Evolutionary conservation across 2,329 filamentous ascomycete genomes (phyloP), one percentile per base, ranked within the genome.

Genomic region (Colletotrichum spinosum): DNA sequence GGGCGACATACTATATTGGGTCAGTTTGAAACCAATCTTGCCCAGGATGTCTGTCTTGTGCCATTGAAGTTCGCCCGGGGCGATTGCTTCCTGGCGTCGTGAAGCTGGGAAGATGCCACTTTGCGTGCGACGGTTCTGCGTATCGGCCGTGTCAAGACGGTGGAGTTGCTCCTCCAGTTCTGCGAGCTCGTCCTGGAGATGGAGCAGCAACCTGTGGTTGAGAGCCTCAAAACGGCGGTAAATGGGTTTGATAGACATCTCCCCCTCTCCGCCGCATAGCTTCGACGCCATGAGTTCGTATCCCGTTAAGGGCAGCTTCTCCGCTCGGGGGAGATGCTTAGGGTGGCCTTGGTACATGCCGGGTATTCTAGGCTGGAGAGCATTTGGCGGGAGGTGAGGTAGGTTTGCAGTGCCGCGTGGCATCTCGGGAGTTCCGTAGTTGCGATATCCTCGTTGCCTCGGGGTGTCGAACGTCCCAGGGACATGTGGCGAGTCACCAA

Each of bases 201-300:
- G 90, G 0, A 97, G 82, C 3, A 97, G 80, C 3, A 97, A 80
- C 3, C 94, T 89, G 74, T 97, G 93, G 71, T 96, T 94, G 15
- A 97, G 80, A 10, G 88, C 85, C 74, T 92, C 90, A 72, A 97
- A 97, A 61, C 90, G 90, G 48, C 94, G 88, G 75, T 97, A 97
- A 64, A 97, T 85, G 1, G 93, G 92, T 50, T 74, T 78, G 38
- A 83, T 71, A 8, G 72, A 71, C 37, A 52, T 38, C 12, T 66
- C 58, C n/a, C 52, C 13, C 3, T 66, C 63, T 7, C 45, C 42
- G 8, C 46, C 15, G 42, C 59, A 66, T 5, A 92, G 74, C 53
- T 82, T 83, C 2, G 84, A 81, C 1, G 90, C 88, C 9, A 92
- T 75, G 2, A 88, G 79, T 69, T 91, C 87, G 70, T 92, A 92